These are phyloP conservation scores for Hawksworthiomyces lignivorus DNA, from an alignment of 2,329 filamentous ascomycete genomes.

Conservation along the genomic window DNA sequence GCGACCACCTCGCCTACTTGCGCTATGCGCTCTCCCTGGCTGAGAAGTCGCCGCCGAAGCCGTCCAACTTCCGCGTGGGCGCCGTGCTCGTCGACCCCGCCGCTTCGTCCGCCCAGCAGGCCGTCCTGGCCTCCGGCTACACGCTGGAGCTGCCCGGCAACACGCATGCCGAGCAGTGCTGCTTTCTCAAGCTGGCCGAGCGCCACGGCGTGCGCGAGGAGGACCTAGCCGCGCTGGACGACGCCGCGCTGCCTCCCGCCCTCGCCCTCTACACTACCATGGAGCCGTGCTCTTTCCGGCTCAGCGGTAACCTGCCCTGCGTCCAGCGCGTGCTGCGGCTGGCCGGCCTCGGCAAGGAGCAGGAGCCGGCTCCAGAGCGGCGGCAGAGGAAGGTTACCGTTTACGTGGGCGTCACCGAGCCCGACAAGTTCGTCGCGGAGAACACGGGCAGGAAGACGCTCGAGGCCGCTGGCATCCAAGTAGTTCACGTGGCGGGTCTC, in stretches of 20 bases:
- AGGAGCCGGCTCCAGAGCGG: neutral
- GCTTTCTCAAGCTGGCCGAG: conserved; percentile 63
- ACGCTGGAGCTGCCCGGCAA: conserved; percentile 87
- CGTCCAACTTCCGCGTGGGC: conserved; percentile 89
- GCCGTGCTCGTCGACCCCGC: conserved; percentile 66
- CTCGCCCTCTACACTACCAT: conserved; percentile 83
- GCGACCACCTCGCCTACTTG: conserved; percentile 49
- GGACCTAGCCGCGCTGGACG: conserved; percentile 42
- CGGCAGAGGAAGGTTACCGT: conserved; percentile 56
- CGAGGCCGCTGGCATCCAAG: conserved; percentile 63
- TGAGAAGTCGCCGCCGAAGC: conserved; percentile 70
- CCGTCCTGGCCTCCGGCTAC: conserved; percentile 71
- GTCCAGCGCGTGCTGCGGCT: conserved; percentile 68
- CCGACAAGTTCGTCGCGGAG: conserved; percentile 77
- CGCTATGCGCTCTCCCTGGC: conserved; percentile 68
- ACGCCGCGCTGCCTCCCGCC: conserved; percentile 24
- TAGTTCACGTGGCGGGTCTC: conserved; percentile 65
- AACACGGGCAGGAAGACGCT: conserved; percentile 69
- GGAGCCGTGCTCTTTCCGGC: conserved; percentile 69
- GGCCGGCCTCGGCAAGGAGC: conserved; percentile 47
- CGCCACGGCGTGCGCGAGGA: conserved; percentile 44
- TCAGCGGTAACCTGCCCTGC: conserved; percentile 70
- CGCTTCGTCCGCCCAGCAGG: conserved; percentile 30
- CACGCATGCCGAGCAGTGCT: conserved; percentile 94
- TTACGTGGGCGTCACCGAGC: conserved; percentile 82